These are phyloP conservation scores for Phytopythium sindhum DNA, from an alignment of 352 stramenopile genomes.

Conservation along the genomic window DNA sequence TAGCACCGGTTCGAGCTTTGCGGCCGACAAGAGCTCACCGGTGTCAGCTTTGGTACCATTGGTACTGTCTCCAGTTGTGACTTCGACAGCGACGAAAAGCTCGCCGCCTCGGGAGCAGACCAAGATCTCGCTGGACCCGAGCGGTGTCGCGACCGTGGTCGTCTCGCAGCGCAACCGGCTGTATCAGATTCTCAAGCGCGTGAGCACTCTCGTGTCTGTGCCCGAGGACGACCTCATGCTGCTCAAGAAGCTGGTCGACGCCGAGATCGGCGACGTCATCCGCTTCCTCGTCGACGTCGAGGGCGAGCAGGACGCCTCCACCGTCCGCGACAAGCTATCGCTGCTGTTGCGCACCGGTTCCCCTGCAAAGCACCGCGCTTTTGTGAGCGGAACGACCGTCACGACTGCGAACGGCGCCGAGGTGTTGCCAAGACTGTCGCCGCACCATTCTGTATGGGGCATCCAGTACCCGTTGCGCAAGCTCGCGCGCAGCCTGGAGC, in stretches of 20 bases:
- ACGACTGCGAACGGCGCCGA: slow-evolving; percentile 6
- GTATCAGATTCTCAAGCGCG: slow-evolving; percentile 63
- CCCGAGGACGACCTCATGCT: slow-evolving; percentile 59
- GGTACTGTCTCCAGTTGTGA: background rate
- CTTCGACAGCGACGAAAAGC: background rate
- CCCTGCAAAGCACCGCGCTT: slow-evolving; percentile 45
- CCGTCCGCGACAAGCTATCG: slow-evolving; percentile 33
- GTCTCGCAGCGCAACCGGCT: slow-evolving; percentile 53
- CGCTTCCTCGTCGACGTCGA: slow-evolving; percentile 51
- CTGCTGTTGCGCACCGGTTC: slow-evolving; percentile 47
- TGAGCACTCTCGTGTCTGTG: slow-evolving; percentile 41
- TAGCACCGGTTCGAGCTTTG: no score
- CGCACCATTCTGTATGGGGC: slow-evolving; percentile 38
- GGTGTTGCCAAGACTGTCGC: slow-evolving; percentile 16
- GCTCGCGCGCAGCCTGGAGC: slow-evolving; percentile 59
- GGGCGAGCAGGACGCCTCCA: slow-evolving; percentile 18
- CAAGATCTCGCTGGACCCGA: slow-evolving; percentile 49
- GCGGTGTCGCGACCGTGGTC: slow-evolving; percentile 33
- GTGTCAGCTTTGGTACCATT: background rate
- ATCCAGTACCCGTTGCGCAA: slow-evolving; percentile 76
- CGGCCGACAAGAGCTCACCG: background rate
- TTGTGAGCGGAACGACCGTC: slow-evolving; percentile 5
- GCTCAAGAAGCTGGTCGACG: slow-evolving; percentile 72
- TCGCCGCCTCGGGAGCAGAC: slow-evolving; percentile 39
- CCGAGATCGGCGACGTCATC: slow-evolving; percentile 71